A percentile compares a stretch with the other conserved stretches of the same genome.
These are phyloP conservation scores for Dendryphion nanum DNA, from an alignment of 2,329 filamentous ascomycete species.

Conservation along the genomic window DNA sequence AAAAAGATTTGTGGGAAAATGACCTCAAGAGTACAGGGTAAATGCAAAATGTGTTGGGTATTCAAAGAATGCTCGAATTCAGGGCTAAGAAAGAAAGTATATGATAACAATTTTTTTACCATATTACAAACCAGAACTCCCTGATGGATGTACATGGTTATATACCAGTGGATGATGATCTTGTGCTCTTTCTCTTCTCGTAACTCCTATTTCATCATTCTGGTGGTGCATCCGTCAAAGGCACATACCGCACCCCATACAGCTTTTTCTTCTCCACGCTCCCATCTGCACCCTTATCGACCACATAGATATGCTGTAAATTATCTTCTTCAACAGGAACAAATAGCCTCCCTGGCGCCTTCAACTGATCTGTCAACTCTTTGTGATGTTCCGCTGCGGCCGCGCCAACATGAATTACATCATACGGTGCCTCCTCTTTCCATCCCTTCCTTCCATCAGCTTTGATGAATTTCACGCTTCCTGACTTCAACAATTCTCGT, in stretches of 20 bases:
- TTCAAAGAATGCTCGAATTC: no score
- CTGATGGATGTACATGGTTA: no score
- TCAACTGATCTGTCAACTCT: slow-evolving; percentile 73
- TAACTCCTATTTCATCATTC: no score
- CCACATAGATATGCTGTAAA: slow-evolving; percentile 68
- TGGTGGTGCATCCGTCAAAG: slow-evolving; percentile 67
- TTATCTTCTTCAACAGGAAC: slow-evolving; percentile 65
- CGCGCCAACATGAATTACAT: slow-evolving; percentile 94
- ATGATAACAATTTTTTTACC: no score
- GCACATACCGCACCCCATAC: slow-evolving; percentile 75
- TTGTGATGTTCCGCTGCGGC: slow-evolving; percentile 73
- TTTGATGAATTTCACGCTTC: slow-evolving; percentile 67
- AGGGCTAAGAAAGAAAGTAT: no score
- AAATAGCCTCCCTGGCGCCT: slow-evolving; percentile 75
- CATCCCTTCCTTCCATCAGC: slow-evolving; percentile 61
- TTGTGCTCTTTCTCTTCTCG: no score
- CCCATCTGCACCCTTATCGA: slow-evolving; percentile 70
- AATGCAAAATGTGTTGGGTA: no score
- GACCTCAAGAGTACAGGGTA: no score
- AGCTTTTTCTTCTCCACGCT: slow-evolving; percentile 53
- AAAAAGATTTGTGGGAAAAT: no score
- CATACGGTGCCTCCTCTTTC: slow-evolving; percentile 61
- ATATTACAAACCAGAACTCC: no score
- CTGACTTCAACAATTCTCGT: slow-evolving; percentile 59
- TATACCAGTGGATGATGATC: no score